Percentiles rank a stretch among this genome's conserved stretches.
Conservation (phyloP, 176 grass and related monocot genomes). For the Ensete glaucum region DNA sequence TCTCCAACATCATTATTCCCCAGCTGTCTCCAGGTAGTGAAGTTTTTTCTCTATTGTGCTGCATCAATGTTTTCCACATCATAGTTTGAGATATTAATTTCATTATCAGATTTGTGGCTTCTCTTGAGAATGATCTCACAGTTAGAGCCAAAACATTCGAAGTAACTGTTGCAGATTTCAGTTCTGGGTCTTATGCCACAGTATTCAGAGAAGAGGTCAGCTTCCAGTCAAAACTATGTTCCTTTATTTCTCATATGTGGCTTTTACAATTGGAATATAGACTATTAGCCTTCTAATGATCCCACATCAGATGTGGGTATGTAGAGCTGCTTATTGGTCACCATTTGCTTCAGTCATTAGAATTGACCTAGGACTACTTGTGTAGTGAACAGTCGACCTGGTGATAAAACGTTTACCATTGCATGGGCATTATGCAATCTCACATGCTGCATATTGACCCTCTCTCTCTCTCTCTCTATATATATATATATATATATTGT, state of each 20-base stretch:
- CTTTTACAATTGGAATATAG: neutral
- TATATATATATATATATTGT: too few relatives aligned
- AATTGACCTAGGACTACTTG: too few relatives aligned
- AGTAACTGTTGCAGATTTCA: constrained; percentile 75
- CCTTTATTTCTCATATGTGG: too few relatives aligned
- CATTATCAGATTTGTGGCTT: constrained; percentile 54
- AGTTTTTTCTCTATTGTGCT: constrained; percentile 1
- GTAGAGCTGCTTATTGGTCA: too few relatives aligned
- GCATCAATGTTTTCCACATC: constrained; percentile 6
- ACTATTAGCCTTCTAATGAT: too few relatives aligned
- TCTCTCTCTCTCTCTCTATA: too few relatives aligned
- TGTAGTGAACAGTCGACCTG: too few relatives aligned
- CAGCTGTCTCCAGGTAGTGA: constrained; percentile 77
- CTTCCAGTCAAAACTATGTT: neutral
- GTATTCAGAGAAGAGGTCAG: constrained; percentile 88
- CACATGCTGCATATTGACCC: too few relatives aligned
- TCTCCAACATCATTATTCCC: constrained; percentile 66
- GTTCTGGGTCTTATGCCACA: constrained; percentile 85
- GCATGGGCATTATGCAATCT: too few relatives aligned
- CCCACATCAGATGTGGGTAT: too few relatives aligned
- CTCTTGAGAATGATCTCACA: constrained; percentile 91
- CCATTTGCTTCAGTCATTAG: too few relatives aligned
- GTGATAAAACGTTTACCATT: too few relatives aligned
- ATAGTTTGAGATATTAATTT: constrained; percentile 15
- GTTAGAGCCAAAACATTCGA: constrained; percentile 83